Base-by-base conservation (phyloP, 306 rosid species). In the Begonia masoniana region DNA sequence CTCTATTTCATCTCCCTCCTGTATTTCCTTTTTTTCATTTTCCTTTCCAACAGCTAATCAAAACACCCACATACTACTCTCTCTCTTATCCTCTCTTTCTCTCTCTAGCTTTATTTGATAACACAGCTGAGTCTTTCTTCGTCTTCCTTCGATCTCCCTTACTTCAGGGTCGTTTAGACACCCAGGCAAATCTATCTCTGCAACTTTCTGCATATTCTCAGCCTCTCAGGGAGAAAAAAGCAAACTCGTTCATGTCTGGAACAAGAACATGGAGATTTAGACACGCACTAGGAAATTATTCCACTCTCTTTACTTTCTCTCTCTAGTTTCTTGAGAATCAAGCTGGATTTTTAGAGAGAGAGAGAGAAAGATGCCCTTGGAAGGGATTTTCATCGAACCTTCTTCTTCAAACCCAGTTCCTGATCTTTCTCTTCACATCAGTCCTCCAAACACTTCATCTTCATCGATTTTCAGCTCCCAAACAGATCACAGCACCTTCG, bases 371-470 rank as follows among this genome's bases (percentile, higher is more conserved):
- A 88, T 88, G 96, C 91, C 96, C 85, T 88, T 81, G 72, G 83
- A 84, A 55, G 96, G 85, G 83, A 71, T 79, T 71, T 82, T 79
- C 75, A 71, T 77, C 50, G 88, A 88, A 63, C 68, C 86, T 12
- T 63, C 86, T 12, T 63, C 83, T 63, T 61, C 88, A 70, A 53
- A 71, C 10, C 9, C 83, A 15, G 65, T 76, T 46, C 94, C 97
- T 51, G 97, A 88, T 84, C 97, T 88, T 60, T 88, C 97, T 54
- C 93, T 88, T 58, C 88, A 88, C 67, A 84, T 88, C 65, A 84
- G 93, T 24, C 94, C 82, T 16, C 94, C 94, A 13, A 71, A 26
- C 51, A 73, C 66, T 47, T 68, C 71, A 0, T 71, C 81, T 15
- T 59, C 84, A 54, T 59, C 68, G 39, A 31, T 31, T 31, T 31